Base-by-base conservation (phyloP, 768 basidiomycete species). In the Lentinula sp. region DNA sequence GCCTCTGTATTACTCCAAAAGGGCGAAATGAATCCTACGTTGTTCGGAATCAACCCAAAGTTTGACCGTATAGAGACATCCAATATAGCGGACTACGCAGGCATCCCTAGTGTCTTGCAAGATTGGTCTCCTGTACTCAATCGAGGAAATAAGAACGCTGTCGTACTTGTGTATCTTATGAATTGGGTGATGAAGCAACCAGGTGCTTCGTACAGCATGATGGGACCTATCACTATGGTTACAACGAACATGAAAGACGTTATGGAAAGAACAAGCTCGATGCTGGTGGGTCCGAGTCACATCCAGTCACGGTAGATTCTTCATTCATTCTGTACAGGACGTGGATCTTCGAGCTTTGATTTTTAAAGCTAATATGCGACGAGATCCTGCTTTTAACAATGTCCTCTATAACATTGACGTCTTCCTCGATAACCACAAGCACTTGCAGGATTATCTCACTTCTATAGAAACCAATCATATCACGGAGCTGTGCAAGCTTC, bases 61-160 rank as follows among this genome's bases (percentile, higher is more conserved):
- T 83, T 81, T 55, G 78, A 83, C 62, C 74, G 82, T 0, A 75
- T 83, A 49, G 75, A 80, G 18, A 77, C 79, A 7, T 81, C 82
- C 3, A 83, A 81, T 60, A 78, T 80, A 42, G 56, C 79, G 58
- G 80, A 83, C 58, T 80, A 80, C 46, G 71, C 73, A 23, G 80
- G 80, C 10, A 68, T 78, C 10, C 60, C 57, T 15, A 34, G 53
- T 1, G 71, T 78, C 16, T 63, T 79, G 9, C 59, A 64, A 5
- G 43, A 64, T 2, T 81, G 80, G 81, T 69, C 67, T 0, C 72
- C 76, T 9, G 58, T 80, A 4, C 70, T 83, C 21, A 62, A 59
- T 37, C 63, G 65, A n/a, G 62, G 66, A 5, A 73, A 66, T 16
- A 55, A 59, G 13, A 52, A 63, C 37, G 73, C 78, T 4, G 62